Conservation (phyloP, 2,329 filamentous ascomycete genomes). For the Teratosphaeriaceae sp. region DNA sequence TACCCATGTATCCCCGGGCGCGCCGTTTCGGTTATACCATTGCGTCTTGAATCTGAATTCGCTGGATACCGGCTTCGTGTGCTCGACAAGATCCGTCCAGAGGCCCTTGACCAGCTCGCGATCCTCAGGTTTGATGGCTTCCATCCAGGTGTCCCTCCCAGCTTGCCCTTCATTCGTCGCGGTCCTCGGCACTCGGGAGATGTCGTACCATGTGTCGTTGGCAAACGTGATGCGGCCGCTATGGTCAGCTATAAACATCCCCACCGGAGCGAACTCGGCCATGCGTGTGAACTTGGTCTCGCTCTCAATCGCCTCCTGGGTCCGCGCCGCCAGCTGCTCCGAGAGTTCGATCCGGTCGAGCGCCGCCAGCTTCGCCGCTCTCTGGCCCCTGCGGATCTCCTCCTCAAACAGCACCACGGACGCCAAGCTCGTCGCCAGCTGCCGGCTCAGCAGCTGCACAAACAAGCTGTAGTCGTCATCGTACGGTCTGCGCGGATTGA, state of each 20-base stretch:
- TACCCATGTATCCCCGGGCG: conserved; percentile 64
- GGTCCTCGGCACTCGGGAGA: conserved; percentile 59
- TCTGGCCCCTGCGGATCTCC: conserved; percentile 68
- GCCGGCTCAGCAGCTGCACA: conserved; percentile 65
- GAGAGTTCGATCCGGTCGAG: conserved; percentile 71
- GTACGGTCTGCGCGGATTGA: conserved; percentile 72
- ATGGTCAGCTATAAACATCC: conserved; percentile 76
- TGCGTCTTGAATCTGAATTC: conserved; percentile 70
- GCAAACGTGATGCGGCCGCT: conserved; percentile 67
- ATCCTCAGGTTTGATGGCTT: conserved; percentile 63
- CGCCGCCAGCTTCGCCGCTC: conserved; percentile 66
- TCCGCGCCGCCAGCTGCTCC: conserved; percentile 61
- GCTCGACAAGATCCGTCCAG: conserved; percentile 58
- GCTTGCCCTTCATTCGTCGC: conserved; percentile 36
- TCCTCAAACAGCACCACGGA: conserved; percentile 79
- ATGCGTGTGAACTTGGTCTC: conserved; percentile 77
- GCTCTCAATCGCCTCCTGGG: conserved; percentile 51
- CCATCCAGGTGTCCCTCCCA: conserved; percentile 60
- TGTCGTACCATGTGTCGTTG: conserved; percentile 69
- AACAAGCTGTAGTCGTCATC: conserved; percentile 77
- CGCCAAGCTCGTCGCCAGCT: conserved; percentile 71
- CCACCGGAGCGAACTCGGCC: conserved; percentile 77
- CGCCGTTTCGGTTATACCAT: conserved; percentile 54
- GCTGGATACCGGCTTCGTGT: conserved; percentile 57
- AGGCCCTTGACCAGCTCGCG: conserved; percentile 50